Evolutionary conservation across 768 basidiomycete species (phyloP).

Genomic region (Dacryopinax primogenitus): DNA sequence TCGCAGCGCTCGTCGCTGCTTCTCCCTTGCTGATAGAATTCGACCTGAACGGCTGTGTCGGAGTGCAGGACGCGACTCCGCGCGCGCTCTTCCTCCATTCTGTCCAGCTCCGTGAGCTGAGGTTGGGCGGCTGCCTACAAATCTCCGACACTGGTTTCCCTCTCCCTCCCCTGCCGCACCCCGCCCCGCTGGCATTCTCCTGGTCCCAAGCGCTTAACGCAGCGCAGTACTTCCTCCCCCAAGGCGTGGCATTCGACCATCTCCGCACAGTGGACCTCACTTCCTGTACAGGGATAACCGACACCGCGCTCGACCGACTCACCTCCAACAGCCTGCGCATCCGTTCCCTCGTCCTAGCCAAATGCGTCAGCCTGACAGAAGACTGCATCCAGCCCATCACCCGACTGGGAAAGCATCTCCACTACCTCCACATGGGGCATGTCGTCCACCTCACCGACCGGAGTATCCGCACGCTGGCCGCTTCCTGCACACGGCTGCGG

Average conservation of each 20-base stretch:
- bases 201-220: constrained; percentile 25
- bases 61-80: constrained; percentile 61
- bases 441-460: constrained; percentile 70
- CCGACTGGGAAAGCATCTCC: constrained; percentile 77
- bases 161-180: constrained; percentile 40
- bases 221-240: not conserved
- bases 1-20: constrained; percentile 59
- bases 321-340: constrained; percentile 69
- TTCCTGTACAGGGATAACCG: constrained; percentile 65
- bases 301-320: constrained; percentile 71
- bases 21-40: constrained; percentile 87
- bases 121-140: constrained; percentile 61
- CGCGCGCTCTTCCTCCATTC: constrained; percentile 76
- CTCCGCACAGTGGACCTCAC: constrained; percentile 90
- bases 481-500: constrained; percentile 75
- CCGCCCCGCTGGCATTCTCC: constrained; percentile 34
- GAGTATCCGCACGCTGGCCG: constrained; percentile 69
- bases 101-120: constrained; percentile 78
- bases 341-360: constrained; percentile 74
- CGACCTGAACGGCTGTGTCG: constrained; percentile 74
- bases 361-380: constrained; percentile 69
- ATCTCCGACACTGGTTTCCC: constrained; percentile 84
- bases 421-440: constrained; percentile 92
- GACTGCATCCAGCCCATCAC: constrained; percentile 71
- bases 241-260: constrained; percentile 51